A percentile compares a stretch with the other conserved stretches of the same genome.
These are phyloP conservation scores for Candida easanensis DNA, from an alignment of 805 yeast genomes.

Conservation along the genomic window DNA sequence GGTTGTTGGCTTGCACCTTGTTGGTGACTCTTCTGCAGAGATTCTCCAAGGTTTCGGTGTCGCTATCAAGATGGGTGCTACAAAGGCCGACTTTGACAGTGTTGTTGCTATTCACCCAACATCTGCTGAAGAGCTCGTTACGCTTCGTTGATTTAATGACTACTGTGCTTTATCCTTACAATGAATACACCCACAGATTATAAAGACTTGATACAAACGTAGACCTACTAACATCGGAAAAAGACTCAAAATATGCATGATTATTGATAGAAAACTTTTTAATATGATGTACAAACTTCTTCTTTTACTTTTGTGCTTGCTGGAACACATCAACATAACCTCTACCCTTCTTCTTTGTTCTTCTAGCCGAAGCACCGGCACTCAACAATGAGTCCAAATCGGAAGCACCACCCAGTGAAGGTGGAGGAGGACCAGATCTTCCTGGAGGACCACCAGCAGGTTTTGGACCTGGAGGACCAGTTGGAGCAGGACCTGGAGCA, in stretches of 20 bases:
- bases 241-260: not conserved
- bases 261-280: not conserved
- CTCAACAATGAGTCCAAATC: constrained; percentile 47
- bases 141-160: constrained; percentile 42
- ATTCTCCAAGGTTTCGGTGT: constrained; percentile 98
- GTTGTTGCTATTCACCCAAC: constrained; percentile 99
- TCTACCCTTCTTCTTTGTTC: constrained; percentile 45
- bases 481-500: constrained; percentile 4
- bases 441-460: constrained; percentile 6
- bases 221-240: too few species aligned
- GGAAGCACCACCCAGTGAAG: constrained; percentile 8
- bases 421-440: constrained; percentile 7
- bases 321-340: constrained; percentile 69
- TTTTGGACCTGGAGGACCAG: constrained; percentile 5
- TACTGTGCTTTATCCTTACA: too few species aligned
- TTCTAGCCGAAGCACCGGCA: constrained; percentile 31
- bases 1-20: constrained; percentile 91
- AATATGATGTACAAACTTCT: not conserved
- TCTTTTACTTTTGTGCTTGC: constrained; percentile 1
- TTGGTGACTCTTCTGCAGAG: constrained; percentile 90
- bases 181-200: not conserved
- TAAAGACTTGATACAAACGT: too few species aligned
- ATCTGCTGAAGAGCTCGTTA: constrained; percentile 95
- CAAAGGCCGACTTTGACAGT: constrained; percentile 90
- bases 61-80: constrained; percentile 98